Evolutionary conservation across 371 early-diverging fungal species (phyloP).

Genomic region (Massospora cicadina): DNA sequence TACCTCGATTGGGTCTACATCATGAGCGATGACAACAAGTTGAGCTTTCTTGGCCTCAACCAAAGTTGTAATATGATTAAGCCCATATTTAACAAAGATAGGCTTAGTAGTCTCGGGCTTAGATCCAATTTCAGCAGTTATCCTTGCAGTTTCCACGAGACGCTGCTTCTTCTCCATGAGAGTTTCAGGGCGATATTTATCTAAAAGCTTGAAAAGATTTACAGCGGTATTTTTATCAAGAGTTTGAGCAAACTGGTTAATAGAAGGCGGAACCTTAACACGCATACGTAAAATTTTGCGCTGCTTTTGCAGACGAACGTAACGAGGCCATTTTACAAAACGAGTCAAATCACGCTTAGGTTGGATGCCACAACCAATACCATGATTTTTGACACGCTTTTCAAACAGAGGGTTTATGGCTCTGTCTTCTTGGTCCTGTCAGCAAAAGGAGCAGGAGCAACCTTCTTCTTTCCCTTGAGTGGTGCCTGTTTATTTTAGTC

Average conservation of each 20-base stretch:
- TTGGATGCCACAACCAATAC: constrained; percentile 87
- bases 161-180: constrained; percentile 90
- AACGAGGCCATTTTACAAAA: constrained; percentile 95
- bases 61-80: constrained; percentile 97
- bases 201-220: constrained; percentile 86
- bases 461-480: constrained; percentile 50
- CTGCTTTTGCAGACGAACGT: constrained; percentile 94
- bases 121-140: constrained; percentile 77
- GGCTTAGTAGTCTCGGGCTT: constrained; percentile 88
- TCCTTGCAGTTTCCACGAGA: constrained; percentile 62
- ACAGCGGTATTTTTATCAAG: constrained; percentile 96
- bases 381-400: constrained; percentile 81
- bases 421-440: constrained; percentile 45
- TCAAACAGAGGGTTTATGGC: constrained; percentile 80
- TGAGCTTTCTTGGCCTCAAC: constrained; percentile 97
- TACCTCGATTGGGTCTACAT: constrained; percentile 97
- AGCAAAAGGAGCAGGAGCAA: constrained; percentile 78
- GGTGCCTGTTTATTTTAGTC: no score
- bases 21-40: constrained; percentile 97
- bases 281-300: constrained; percentile 91
- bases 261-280: constrained; percentile 98
- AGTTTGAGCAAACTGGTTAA: constrained; percentile 98
- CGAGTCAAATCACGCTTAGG: constrained; percentile 89
- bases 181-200: constrained; percentile 99
- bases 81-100: constrained; percentile 92